Conservation (phyloP, 2,329 filamentous ascomycete genomes). For the Metarhizium album region DNA sequence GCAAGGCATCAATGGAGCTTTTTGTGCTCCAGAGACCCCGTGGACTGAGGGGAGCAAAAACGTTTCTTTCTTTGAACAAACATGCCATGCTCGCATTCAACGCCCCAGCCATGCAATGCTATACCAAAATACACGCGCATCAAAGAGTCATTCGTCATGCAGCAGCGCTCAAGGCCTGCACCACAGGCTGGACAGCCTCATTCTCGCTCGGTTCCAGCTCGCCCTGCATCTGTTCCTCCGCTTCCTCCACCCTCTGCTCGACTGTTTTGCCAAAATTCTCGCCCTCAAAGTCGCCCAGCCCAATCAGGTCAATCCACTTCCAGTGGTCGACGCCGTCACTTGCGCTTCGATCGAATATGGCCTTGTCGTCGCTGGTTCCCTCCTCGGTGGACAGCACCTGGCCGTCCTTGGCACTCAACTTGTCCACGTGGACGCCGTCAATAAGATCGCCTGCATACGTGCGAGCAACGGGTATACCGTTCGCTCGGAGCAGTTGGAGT, state of each 20-base stretch:
- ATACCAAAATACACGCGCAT: background rate
- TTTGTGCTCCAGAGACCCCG: no score
- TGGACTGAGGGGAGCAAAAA: background rate
- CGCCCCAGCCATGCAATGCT: background rate
- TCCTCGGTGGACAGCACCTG: slow-evolving; percentile 16
- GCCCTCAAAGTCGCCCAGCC: slow-evolving; percentile 28
- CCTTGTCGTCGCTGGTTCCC: slow-evolving; percentile 35
- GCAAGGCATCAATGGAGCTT: no score
- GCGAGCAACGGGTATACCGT: slow-evolving; percentile 35
- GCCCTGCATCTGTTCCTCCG: slow-evolving; percentile 23
- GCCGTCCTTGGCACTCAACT: slow-evolving; percentile 17
- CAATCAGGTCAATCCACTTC: slow-evolving; percentile 42
- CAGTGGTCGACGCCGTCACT: slow-evolving; percentile 33
- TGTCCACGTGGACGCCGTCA: slow-evolving; percentile 32
- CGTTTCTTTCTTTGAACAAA: background rate
- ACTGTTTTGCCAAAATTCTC: slow-evolving; percentile 19
- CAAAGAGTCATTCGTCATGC: slow-evolving; percentile 1
- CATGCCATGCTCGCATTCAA: background rate
- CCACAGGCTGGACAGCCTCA: background rate
- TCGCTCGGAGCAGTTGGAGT: slow-evolving; percentile 43
- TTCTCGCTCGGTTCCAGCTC: slow-evolving; percentile 25
- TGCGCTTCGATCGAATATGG: slow-evolving; percentile 37
- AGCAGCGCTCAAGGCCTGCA: slow-evolving; percentile 2
- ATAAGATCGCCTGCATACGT: slow-evolving; percentile 40
- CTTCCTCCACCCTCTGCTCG: slow-evolving; percentile 22